Evolutionary conservation across 2,329 filamentous ascomycete genomes (phyloP).

Genomic region (Fonsecaea pedrosoi): DNA sequence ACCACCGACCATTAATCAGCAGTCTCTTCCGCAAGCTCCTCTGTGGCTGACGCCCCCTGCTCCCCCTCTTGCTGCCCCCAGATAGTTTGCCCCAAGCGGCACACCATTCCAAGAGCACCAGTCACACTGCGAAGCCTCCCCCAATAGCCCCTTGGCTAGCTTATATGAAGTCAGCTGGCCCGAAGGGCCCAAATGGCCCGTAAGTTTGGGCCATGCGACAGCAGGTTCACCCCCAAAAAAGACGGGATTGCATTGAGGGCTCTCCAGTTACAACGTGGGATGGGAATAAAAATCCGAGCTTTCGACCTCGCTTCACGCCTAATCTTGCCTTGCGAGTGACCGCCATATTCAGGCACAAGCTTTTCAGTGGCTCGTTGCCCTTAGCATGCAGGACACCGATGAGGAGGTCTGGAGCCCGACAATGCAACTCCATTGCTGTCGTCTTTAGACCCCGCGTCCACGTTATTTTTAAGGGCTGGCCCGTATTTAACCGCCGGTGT

Average conservation of each 20-base stretch:
- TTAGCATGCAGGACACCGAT: not conserved
- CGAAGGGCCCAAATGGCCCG: not conserved
- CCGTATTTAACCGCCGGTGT: not conserved
- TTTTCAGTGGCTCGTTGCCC: not conserved
- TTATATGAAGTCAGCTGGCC: not conserved
- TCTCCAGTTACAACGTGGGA: not conserved
- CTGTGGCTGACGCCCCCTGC: not conserved
- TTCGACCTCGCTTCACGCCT: slow-evolving; percentile 1
- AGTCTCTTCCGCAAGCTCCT: not conserved
- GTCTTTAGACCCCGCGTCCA: not conserved
- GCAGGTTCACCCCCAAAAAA: not conserved
- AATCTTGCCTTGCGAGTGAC: not conserved
- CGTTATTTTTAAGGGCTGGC: not conserved
- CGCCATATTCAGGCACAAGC: not conserved
- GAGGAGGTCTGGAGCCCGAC: slow-evolving; percentile 7
- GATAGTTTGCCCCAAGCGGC: not conserved
- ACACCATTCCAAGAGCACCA: not conserved
- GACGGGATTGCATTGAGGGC: not conserved
- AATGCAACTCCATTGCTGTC: not conserved
- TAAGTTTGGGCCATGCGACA: not conserved
- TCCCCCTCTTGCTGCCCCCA: not conserved
- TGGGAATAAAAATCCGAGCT: not conserved
- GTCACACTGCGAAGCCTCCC: not conserved
- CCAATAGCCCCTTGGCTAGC: not conserved
- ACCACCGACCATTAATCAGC: not conserved